A percentile compares a stretch with the other conserved stretches of the same genome.
Evolutionary conservation across 352 stramenopile genomes (phyloP).

Genomic region (Globisporangium canariense): DNA sequence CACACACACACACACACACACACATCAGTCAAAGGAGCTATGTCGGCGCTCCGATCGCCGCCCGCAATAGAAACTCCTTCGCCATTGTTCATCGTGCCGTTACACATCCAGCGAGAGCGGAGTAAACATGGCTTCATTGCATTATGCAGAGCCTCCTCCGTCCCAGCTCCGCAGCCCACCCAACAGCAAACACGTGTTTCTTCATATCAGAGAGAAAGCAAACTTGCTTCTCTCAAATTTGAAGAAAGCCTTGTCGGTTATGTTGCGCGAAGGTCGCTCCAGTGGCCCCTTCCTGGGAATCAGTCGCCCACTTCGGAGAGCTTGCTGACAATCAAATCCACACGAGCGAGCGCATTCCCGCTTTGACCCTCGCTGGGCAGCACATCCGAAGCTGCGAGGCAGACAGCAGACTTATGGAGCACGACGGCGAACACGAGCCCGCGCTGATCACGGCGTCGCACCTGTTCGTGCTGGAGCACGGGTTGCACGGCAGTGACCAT

Average conservation of each 20-base stretch:
- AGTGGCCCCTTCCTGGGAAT: background rate
- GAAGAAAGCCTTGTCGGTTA: background rate
- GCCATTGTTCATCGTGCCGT: no score
- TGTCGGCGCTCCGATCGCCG: no score
- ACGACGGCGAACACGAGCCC: background rate
- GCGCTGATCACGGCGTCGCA: slow-evolving; percentile 31
- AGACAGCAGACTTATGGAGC: background rate
- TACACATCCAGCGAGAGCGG: background rate
- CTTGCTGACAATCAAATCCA: slow-evolving; percentile 5
- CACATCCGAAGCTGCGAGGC: background rate
- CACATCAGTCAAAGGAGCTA: no score
- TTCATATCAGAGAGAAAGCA: no score
- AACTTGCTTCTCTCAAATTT: background rate
- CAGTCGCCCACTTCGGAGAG: background rate
- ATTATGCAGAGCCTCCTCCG: no score
- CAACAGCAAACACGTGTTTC: background rate
- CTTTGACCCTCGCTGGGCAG: background rate
- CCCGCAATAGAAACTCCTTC: no score
- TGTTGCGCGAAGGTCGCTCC: slow-evolving; percentile 10
- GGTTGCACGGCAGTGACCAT: slow-evolving; percentile 56
- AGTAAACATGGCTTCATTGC: background rate
- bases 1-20: no score
- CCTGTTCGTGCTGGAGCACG: slow-evolving; percentile 72
- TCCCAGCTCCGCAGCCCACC: background rate
- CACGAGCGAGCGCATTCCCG: slow-evolving; percentile 1